A percentile compares a stretch with the other conserved stretches of the same genome.
Evolutionary conservation across 352 stramenopile genomes (phyloP).

Genomic region (Discostella stelligera): DNA sequence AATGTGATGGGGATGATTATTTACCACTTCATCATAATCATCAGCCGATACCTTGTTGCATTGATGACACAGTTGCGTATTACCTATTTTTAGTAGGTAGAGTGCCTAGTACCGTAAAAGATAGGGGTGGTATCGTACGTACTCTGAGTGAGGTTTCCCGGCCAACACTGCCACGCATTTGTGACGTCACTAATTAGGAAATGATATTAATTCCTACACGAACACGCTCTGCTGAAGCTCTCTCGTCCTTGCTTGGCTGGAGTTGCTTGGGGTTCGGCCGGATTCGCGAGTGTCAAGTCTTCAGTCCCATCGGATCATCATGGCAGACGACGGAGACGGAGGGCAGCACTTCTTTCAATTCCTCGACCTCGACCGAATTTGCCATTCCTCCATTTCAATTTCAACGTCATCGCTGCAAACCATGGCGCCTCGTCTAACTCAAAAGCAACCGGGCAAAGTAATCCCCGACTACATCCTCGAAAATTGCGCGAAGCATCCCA

Average conservation of each 20-base stretch:
- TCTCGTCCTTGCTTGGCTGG: too few species aligned
- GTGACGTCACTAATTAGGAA: too few species aligned
- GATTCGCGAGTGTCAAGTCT: too few species aligned
- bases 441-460: constrained; percentile 42
- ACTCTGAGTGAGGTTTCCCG: background rate
- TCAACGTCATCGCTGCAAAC: background rate
- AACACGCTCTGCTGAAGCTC: too few species aligned
- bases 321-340: background rate
- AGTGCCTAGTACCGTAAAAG: too few species aligned
- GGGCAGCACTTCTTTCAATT: background rate
- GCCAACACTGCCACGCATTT: background rate
- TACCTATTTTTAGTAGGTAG: background rate
- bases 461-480: constrained; percentile 62
- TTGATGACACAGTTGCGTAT: background rate
- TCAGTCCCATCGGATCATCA: background rate
- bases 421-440: background rate
- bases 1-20: background rate
- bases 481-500: constrained; percentile 51
- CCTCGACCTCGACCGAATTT: background rate
- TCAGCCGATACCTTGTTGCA: background rate
- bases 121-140: too few species aligned
- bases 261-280: too few species aligned
- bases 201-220: too few species aligned
- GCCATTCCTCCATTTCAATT: background rate
- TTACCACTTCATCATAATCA: background rate